These are phyloP conservation scores for Chara braunii DNA, from an alignment of 139 green algal genomes.

Conservation along the genomic window DNA sequence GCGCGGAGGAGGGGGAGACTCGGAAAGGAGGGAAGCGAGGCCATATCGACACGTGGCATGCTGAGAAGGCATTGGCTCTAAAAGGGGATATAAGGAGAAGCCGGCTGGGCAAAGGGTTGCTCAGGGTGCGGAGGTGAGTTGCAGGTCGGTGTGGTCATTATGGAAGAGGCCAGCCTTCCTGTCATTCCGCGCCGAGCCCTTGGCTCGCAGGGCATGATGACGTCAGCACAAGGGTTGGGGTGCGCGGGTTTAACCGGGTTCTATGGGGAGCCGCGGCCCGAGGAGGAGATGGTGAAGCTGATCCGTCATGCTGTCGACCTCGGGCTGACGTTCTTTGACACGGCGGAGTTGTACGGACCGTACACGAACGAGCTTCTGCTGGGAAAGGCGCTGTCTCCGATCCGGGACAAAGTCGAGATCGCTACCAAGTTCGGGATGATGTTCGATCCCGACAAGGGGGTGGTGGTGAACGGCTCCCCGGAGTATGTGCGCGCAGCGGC, in stretches of 20 bases:
- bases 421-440: slow-evolving; percentile 28
- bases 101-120: too few species aligned
- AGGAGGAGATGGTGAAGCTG: slow-evolving; percentile 37
- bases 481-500: slow-evolving; percentile 10
- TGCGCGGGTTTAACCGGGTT: neutral
- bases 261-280: neutral
- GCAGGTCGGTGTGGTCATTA: too few species aligned
- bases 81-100: too few species aligned
- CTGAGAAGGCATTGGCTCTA: too few species aligned
- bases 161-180: too few species aligned
- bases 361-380: slow-evolving; percentile 58
- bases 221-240: too few species aligned
- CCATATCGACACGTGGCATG: too few species aligned
- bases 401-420: slow-evolving; percentile 29
- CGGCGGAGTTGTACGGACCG: slow-evolving; percentile 50
- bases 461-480: neutral
- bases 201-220: too few species aligned
- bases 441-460: neutral
- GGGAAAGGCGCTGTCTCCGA: slow-evolving; percentile 27
- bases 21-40: too few species aligned
- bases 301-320: slow-evolving; percentile 49
- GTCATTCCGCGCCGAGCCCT: too few species aligned
- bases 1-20: too few species aligned
- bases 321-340: slow-evolving; percentile 51
- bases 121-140: too few species aligned